Evolutionary conservation across 306 rosid genomes (phyloP).

Genomic region (Malus asiatica): DNA sequence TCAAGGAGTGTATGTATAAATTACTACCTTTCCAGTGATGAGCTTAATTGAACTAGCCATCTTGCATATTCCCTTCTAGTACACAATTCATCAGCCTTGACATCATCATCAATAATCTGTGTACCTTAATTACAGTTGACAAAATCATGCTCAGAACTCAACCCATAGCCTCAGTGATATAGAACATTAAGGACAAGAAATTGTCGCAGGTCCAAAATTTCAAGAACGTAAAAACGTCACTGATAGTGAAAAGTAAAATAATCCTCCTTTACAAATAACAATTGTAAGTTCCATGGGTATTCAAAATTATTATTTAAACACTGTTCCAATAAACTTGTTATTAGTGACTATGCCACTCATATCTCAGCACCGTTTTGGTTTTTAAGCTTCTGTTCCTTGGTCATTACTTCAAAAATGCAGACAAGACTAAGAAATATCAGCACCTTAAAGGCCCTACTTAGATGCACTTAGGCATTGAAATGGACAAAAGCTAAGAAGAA

Average conservation of each 20-base stretch:
- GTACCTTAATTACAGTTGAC: constrained; percentile 36
- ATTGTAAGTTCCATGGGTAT: background rate
- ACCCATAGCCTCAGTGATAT: constrained; percentile 14
- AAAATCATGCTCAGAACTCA: constrained; percentile 27
- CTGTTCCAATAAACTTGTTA: background rate
- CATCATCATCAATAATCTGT: constrained; percentile 80
- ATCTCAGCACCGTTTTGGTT: background rate
- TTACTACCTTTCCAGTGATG: constrained; percentile 65
- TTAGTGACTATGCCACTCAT: background rate
- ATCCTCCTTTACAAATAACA: background rate
- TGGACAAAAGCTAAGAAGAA: background rate
- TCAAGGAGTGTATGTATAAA: constrained; percentile 3
- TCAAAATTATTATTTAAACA: background rate
- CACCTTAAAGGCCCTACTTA: background rate
- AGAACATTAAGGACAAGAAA: background rate
- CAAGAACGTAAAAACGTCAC: background rate
- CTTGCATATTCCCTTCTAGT: constrained; percentile 87
- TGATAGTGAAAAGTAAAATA: background rate
- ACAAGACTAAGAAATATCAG: background rate
- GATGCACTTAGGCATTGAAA: background rate
- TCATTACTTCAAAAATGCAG: background rate
- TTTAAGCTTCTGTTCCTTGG: background rate
- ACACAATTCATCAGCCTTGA: constrained; percentile 70
- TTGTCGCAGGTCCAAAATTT: background rate
- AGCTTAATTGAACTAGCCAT: constrained; percentile 70